Evolutionary conservation across 2,329 filamentous ascomycete species (phyloP).

Genomic region (Acrocalymma vagum): DNA sequence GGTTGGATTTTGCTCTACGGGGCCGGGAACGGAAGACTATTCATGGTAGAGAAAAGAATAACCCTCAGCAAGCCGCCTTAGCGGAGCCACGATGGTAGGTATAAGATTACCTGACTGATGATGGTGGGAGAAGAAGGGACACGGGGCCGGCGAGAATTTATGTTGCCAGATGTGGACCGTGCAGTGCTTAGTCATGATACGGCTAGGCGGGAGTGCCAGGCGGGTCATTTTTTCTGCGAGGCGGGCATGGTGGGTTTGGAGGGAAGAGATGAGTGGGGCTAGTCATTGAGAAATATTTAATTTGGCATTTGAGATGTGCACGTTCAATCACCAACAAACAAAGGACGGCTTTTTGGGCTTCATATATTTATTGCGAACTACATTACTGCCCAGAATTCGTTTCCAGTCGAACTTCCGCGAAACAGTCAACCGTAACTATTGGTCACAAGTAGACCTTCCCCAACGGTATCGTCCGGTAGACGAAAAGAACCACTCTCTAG

Average conservation of each 20-base stretch:
- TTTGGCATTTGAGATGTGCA: conserved; percentile 2
- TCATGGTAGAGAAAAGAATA: conserved; percentile 42
- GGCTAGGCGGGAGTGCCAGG: neutral
- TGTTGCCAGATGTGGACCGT: conserved; percentile 15
- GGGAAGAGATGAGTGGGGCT: neutral
- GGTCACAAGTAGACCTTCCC: conserved; percentile 23
- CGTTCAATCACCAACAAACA: neutral
- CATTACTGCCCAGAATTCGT: conserved; percentile 34
- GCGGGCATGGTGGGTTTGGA: conserved; percentile 1
- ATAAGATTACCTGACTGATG: conserved; percentile 48
- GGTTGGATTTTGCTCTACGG: conserved; percentile 48
- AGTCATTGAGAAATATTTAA: neutral
- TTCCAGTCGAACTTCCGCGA: conserved; percentile 28
- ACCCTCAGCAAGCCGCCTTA: conserved; percentile 53
- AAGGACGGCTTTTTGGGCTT: conserved; percentile 23
- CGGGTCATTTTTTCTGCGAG: conserved; percentile 8
- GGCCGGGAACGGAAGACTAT: conserved; percentile 55
- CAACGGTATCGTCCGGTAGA: conserved; percentile 24
- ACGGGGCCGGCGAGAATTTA: conserved; percentile 32
- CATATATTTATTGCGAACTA: conserved; percentile 42
- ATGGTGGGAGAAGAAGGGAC: conserved; percentile 34
- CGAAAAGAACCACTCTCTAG: conserved; percentile 62
- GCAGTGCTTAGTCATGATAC: conserved; percentile 17
- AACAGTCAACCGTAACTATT: conserved; percentile 23
- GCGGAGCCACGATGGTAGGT: conserved; percentile 50